Percentiles rank a stretch among this genome's conserved stretches.
These are phyloP conservation scores for Trichophyton benhamiae DNA, from an alignment of 2,329 filamentous ascomycete species.

Conservation along the genomic window DNA sequence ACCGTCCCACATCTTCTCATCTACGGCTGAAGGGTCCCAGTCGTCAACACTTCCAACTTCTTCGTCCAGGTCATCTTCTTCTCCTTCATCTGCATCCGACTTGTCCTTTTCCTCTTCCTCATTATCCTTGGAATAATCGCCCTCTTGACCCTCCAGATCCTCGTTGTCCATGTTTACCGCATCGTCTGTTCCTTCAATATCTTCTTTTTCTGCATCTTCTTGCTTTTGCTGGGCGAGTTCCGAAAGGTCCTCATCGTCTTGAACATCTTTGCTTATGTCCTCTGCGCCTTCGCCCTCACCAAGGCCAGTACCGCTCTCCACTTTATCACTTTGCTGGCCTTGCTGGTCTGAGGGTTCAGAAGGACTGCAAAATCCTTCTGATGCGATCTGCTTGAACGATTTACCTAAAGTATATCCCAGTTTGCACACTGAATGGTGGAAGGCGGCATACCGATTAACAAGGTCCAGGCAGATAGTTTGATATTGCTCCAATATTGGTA, in stretches of 20 bases:
- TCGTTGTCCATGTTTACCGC: conserved; percentile 57
- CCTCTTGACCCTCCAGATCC: conserved; percentile 77
- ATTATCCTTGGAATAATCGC: conserved; percentile 40
- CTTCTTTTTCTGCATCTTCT: conserved; percentile 29
- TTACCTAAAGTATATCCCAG: conserved; percentile 64
- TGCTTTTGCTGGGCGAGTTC: conserved; percentile 79
- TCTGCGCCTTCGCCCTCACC: conserved; percentile 92
- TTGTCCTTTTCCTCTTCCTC: conserved; percentile 50
- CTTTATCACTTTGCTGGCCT: conserved; percentile 59
- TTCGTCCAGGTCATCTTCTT: conserved; percentile 64
- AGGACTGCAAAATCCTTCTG: conserved; percentile 84
- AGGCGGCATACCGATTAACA: conserved; percentile 45
- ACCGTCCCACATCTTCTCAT: conserved; percentile 99
- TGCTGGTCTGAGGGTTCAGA: conserved; percentile 64
- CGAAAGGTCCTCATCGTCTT: conserved; percentile 81
- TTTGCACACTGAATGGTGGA: conserved; percentile 61
- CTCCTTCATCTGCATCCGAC: conserved; percentile 49
- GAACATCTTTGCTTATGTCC: conserved; percentile 94
- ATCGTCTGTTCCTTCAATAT: conserved; percentile 36
- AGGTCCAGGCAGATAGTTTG: conserved; percentile 47
- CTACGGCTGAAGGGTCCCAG: conserved; percentile 74
- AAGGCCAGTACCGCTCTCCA: conserved; percentile 84
- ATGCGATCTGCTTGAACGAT: conserved; percentile 64
- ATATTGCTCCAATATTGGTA: conserved; percentile 68
- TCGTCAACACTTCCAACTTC: conserved; percentile 86